Conservation (phyloP, 1,284 basidiomycete genomes). For the Cerrena zonata region DNA sequence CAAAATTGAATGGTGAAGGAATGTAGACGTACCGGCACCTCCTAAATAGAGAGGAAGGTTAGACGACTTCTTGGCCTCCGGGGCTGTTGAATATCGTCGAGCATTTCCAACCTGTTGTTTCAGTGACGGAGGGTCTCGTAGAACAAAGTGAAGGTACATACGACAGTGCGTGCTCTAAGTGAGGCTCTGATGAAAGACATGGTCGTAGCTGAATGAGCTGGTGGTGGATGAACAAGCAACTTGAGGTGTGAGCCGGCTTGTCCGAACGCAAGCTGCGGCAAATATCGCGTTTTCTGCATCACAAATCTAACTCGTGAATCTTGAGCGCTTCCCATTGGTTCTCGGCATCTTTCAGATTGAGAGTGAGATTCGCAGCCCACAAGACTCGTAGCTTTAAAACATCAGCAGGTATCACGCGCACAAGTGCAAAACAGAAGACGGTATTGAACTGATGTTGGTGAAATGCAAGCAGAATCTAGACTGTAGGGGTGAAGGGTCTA, state of each 20-base stretch:
- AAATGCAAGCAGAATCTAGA: background rate
- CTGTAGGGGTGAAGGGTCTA: too few relatives aligned
- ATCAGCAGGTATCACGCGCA: too few relatives aligned
- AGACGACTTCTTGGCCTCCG: conserved; percentile 39
- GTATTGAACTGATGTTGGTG: background rate
- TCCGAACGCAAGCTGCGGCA: too few relatives aligned
- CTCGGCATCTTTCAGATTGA: background rate
- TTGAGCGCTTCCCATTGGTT: background rate
- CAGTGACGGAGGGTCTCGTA: background rate
- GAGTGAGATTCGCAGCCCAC: background rate
- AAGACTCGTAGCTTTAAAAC: too few relatives aligned
- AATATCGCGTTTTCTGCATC: background rate
- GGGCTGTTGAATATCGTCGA: conserved; percentile 39
- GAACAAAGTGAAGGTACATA: conserved; percentile 11
- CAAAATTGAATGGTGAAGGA: background rate
- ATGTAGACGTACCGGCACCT: conserved; percentile 27
- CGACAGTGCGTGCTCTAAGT: conserved; percentile 19
- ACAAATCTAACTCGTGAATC: background rate
- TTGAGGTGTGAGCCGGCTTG: too few relatives aligned
- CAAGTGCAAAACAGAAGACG: too few relatives aligned
- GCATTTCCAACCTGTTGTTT: conserved; percentile 16
- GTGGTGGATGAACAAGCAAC: too few relatives aligned
- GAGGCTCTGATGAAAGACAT: conserved; percentile 29
- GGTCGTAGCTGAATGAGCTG: conserved; percentile 3
- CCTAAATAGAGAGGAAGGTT: conserved; percentile 47